Evolutionary conservation across 345 rosid genomes (phyloP).

Genomic region (Eucalyptus erythrocorys): DNA sequence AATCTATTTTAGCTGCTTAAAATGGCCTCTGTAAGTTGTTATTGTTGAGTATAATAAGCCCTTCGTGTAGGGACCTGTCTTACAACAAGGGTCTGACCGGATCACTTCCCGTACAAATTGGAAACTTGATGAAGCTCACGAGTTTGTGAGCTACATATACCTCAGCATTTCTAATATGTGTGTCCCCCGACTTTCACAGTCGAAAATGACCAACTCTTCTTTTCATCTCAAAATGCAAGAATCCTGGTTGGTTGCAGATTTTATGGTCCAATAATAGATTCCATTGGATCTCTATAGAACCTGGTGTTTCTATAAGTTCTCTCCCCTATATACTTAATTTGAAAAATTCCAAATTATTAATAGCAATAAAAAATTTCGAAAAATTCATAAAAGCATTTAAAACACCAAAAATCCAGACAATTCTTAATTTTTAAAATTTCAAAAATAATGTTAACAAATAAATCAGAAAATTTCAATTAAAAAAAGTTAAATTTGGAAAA

Average conservation of each 20-base stretch:
- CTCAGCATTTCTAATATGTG: neutral
- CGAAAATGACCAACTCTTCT: neutral
- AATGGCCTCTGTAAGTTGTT: neutral
- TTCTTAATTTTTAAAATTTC: too few species aligned
- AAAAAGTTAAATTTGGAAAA: too few species aligned
- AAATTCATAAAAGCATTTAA: too few species aligned
- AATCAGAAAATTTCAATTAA: too few species aligned
- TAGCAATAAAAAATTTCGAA: too few species aligned
- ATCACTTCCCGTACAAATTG: conserved; percentile 52
- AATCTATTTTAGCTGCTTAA: neutral
- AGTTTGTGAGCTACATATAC: conserved; percentile 10
- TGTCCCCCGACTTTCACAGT: neutral
- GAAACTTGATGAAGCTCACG: conserved; percentile 41
- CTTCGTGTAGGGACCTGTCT: conserved; percentile 68
- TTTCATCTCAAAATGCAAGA: conserved; percentile 17
- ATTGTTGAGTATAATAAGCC: neutral
- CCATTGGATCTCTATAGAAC: conserved; percentile 38
- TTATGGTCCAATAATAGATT: conserved; percentile 50
- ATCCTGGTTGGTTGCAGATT: conserved; percentile 68
- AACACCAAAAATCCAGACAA: too few species aligned
- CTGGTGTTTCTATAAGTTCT: conserved; percentile 45
- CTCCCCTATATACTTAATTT: neutral
- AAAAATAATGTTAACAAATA: too few species aligned
- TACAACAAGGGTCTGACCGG: conserved; percentile 48
- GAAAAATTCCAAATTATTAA: too few species aligned